phyloP scores from a whole-genome alignment of 768 basidiomycete genomes.

The Podaxis sp. region DNA sequence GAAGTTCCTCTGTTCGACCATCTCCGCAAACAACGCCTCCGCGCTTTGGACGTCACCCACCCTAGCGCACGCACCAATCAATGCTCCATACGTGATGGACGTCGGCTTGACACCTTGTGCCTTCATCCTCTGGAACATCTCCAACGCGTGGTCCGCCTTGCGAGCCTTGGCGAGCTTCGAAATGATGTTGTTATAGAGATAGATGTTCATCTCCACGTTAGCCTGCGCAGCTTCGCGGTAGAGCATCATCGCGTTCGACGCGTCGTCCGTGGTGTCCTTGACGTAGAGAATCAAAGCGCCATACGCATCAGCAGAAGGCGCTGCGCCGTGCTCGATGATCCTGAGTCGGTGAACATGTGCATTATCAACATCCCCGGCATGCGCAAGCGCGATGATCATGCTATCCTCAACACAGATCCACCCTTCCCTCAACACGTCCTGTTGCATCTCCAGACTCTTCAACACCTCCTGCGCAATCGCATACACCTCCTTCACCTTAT shows the following conservation, averaged over 20 bases:
- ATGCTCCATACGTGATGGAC: constrained; percentile 92
- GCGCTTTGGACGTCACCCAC: constrained; percentile 87
- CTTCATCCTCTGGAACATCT: constrained; percentile 90
- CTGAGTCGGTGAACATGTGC: constrained; percentile 81
- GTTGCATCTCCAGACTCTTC: constrained; percentile 34
- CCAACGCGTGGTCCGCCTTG: constrained; percentile 86
- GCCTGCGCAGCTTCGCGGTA: constrained; percentile 75
- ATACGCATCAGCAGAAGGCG: constrained; percentile 88
- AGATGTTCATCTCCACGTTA: constrained; percentile 77
- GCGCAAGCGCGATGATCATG: constrained; percentile 87
- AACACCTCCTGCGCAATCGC: constrained; percentile 64
- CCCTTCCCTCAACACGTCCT: constrained; percentile 26
- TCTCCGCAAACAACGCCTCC: constrained; percentile 82
- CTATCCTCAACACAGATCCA: constrained; percentile 86
- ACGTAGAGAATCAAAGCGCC: constrained; percentile 84
- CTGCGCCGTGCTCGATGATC: constrained; percentile 73
- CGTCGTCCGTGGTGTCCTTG: constrained; percentile 96
- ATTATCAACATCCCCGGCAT: constrained; percentile 73
- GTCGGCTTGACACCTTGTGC: constrained; percentile 57
- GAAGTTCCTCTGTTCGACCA: constrained; percentile 72
- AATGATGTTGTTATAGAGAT: constrained; percentile 96
- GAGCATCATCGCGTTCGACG: constrained; percentile 79
- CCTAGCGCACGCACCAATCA: constrained; percentile 91
- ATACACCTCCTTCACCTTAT: constrained; percentile 69
- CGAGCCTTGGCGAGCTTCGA: constrained; percentile 93